Base-by-base conservation (phyloP, 1,139 yeast species). In the Chernovozyma aurita region DNA sequence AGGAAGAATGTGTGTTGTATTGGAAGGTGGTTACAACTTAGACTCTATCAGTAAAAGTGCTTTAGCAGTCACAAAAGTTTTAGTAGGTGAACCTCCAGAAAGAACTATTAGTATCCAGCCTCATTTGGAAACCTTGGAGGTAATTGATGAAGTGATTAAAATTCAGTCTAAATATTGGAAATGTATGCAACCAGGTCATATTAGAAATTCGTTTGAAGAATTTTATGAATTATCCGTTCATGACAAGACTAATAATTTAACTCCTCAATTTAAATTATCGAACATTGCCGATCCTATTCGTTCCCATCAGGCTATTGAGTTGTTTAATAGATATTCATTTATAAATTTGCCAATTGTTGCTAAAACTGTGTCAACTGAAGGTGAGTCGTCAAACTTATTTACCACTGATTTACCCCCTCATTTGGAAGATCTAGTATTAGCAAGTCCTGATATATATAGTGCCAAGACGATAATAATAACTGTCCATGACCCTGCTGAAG, bases 21-120 rank as follows among this genome's bases (percentile, higher is more conserved):
- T 94, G 33, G 99, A 94, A 67, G 98, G 99, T 44, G 99, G 99
- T 1, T 94, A 94, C 57, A 92, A 88, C 53, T 68, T 94, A 42
- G 95, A 88, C 49, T 78, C 97, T 1, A 92, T 88, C 46, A 86
- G 96, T 27, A 79, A 77, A 34, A 84, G 95, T 46, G 98, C 98
- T 0, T 65, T 92, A 36, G 94, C 95, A 0, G 97, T 92, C 2
- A 85, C 97, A 7, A 88, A 88, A 55, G 94, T 86, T 0, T 66
- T 94, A 34, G 73, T 94, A 24, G 98, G 98, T 3, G 98, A 92
- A 53, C 95, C 97, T 4, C 97, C 98, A 1, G 95, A 85, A 41
- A 77, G 76, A 46, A 72, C 88, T 15, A 66, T 72, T 30, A 60
- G 72, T 3, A 61, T 63, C 18, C 73, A 78, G 37, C 95, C 95